A percentile compares a stretch with the other conserved stretches of the same genome.
phyloP scores from a whole-genome alignment of 768 basidiomycete species.

The Suillus clintonianus region DNA sequence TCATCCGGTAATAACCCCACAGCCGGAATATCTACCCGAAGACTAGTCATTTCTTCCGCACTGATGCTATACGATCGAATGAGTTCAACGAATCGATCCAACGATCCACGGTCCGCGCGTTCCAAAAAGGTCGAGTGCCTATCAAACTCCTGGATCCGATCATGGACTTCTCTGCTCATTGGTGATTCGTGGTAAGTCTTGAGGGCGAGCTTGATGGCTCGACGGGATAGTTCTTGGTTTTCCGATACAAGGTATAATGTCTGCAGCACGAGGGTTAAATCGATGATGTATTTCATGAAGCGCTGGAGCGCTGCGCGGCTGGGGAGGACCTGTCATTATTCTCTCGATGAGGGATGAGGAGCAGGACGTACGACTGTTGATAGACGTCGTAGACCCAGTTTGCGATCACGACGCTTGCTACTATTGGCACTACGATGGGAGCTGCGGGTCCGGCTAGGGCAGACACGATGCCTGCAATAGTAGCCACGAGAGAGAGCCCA shows the following conservation, averaged over 20 bases:
- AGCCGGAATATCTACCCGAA: background rate
- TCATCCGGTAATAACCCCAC: background rate
- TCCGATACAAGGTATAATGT: constrained; percentile 10
- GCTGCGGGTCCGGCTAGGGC: background rate
- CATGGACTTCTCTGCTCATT: background rate
- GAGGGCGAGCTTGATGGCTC: background rate
- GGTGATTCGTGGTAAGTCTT: background rate
- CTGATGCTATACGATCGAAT: background rate
- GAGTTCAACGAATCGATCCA: background rate
- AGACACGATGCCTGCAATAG: background rate
- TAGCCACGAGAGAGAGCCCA: background rate
- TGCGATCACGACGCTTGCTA: background rate
- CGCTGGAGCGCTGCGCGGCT: constrained; percentile 11
- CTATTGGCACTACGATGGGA: background rate
- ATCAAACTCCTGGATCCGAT: background rate
- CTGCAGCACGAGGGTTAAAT: constrained; percentile 27
- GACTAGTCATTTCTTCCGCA: background rate
- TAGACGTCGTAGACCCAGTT: background rate
- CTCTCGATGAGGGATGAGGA: background rate
- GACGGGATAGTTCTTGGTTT: background rate
- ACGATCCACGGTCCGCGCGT: background rate
- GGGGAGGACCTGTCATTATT: background rate
- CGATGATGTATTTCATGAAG: constrained; percentile 27
- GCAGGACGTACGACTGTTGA: background rate
- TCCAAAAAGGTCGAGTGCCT: background rate